Evolutionary conservation across 768 basidiomycete genomes (phyloP).

Genomic region (Trametes coccinea): DNA sequence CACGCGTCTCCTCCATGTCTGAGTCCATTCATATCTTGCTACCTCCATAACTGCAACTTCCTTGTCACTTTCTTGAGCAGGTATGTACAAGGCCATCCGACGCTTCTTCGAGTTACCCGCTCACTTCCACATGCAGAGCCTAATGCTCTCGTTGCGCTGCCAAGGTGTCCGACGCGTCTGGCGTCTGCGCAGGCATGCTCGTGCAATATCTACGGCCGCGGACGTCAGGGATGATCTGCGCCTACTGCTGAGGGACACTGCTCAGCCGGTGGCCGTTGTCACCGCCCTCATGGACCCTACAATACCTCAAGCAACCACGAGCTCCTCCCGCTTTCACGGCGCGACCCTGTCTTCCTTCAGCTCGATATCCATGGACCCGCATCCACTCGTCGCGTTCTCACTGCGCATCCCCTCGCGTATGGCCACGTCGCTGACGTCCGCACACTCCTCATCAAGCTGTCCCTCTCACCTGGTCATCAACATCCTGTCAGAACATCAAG

Average conservation of each 20-base stretch:
- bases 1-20: neutral
- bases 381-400: constrained; percentile 86
- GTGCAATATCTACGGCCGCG: neutral
- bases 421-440: constrained; percentile 56
- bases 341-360: constrained; percentile 94
- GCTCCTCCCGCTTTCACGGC: constrained; percentile 60
- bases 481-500: constrained; percentile 71
- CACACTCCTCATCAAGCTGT: constrained; percentile 24
- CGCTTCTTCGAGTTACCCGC: no score
- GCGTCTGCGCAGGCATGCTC: neutral
- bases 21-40: neutral
- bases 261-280: constrained; percentile 85
- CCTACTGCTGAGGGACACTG: constrained; percentile 67
- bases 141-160: neutral
- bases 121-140: no score
- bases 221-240: constrained; percentile 40
- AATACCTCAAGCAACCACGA: neutral
- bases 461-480: constrained; percentile 73
- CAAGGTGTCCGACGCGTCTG: neutral
- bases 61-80: no score
- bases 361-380: constrained; percentile 86
- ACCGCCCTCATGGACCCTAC: constrained; percentile 59
- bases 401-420: constrained; percentile 88
- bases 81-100: no score
- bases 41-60: neutral